A percentile compares a stretch with the other conserved stretches of the same genome.
Conservation (phyloP, 2,329 filamentous ascomycete species). For the Hawksworthiomyces lignivorus region DNA sequence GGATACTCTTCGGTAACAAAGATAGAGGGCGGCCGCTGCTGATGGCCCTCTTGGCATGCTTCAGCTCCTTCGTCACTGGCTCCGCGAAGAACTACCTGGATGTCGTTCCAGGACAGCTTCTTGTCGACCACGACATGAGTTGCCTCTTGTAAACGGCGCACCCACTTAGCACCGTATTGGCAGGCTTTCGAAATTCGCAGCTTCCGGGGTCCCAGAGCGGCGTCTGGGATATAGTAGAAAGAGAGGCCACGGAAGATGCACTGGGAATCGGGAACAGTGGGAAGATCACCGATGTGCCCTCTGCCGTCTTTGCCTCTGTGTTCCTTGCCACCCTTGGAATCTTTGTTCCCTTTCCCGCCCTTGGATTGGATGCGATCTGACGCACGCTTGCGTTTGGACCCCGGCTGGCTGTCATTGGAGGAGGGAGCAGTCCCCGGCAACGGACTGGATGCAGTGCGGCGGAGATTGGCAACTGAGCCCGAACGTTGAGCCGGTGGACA, state of each 20-base stretch:
- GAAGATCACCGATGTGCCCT: too few species aligned
- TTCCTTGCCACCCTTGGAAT: too few species aligned
- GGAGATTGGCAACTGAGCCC: background rate
- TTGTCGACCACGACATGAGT: conserved; percentile 79
- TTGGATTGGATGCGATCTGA: too few species aligned
- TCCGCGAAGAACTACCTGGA: conserved; percentile 52
- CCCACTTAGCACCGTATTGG: conserved; percentile 69
- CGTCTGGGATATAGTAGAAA: conserved; percentile 76
- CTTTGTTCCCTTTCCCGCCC: too few species aligned
- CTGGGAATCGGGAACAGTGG: conserved; percentile 43
- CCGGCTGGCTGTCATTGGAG: too few species aligned
- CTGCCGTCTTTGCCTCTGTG: too few species aligned
- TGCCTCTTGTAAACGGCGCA: conserved; percentile 48
- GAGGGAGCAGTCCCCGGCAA: background rate
- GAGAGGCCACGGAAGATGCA: conserved; percentile 53
- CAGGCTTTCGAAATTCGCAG: conserved; percentile 66
- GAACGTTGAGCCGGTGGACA: too few species aligned
- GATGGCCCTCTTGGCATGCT: too few species aligned
- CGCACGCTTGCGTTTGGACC: conserved; percentile 48
- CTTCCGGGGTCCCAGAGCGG: conserved; percentile 61
- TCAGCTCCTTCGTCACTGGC: too few species aligned
- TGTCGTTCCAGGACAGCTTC: conserved; percentile 52
- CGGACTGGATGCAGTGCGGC: conserved; percentile 7
- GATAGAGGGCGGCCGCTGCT: conserved; percentile 22
- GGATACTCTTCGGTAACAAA: conserved; percentile 64